phyloP scores from a whole-genome alignment of 169 alveolate species.

The Hepatocystis sp. region DNA sequence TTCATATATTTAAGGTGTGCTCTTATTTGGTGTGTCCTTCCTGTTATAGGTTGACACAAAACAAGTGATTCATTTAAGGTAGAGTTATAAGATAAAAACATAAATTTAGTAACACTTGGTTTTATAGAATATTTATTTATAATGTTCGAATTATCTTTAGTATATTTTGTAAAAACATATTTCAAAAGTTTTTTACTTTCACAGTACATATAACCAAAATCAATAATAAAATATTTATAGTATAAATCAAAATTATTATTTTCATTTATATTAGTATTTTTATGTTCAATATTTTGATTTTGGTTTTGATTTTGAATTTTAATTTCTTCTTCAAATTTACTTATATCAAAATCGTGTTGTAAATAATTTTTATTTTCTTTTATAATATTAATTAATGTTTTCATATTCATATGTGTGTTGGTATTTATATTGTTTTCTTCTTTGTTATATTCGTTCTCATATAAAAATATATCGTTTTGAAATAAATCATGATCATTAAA shows the following conservation, averaged over 20 bases:
- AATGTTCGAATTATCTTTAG: slow-evolving; percentile 6
- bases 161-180: slow-evolving; percentile 65
- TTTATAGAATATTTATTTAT: slow-evolving; percentile 44
- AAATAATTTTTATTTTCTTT: slow-evolving; percentile 16
- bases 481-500: slow-evolving; percentile 17
- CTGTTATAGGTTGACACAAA: slow-evolving; percentile 96
- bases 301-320: background rate
- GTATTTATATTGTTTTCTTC: background rate
- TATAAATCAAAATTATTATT: too few species aligned
- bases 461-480: slow-evolving; percentile 52
- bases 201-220: slow-evolving; percentile 75
- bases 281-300: background rate
- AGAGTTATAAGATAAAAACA: slow-evolving; percentile 88
- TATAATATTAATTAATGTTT: background rate
- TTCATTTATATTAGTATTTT: background rate
- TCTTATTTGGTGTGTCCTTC: slow-evolving; percentile 98
- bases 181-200: slow-evolving; percentile 56
- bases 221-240: slow-evolving; percentile 50
- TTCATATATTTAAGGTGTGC: slow-evolving; percentile 95
- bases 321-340: slow-evolving; percentile 10
- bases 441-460: slow-evolving; percentile 12
- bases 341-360: slow-evolving; percentile 20
- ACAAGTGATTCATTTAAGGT: slow-evolving; percentile 89
- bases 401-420: background rate
- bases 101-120: slow-evolving; percentile 82